Evolutionary conservation across 495 filamentous ascomycete species (phyloP).

Genomic region (Polyplosphaeria fusca): DNA sequence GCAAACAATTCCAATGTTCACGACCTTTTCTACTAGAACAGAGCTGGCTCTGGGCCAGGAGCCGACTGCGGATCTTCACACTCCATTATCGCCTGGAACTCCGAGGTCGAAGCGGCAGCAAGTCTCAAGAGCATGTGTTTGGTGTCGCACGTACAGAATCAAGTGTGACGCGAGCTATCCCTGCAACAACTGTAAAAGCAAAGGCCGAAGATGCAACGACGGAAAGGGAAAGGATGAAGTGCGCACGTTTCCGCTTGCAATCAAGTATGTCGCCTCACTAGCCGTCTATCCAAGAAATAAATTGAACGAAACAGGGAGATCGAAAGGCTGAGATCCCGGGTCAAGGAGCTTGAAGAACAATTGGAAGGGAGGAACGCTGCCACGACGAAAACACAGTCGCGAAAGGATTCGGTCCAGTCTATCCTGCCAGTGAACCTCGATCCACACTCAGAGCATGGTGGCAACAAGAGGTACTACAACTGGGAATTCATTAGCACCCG

Average conservation of each 20-base stretch:
- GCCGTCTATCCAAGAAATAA: no score
- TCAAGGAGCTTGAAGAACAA: slow-evolving; percentile 45
- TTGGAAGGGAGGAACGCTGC: slow-evolving; percentile 17
- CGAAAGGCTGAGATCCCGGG: slow-evolving; percentile 40
- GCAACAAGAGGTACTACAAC: slow-evolving; percentile 25
- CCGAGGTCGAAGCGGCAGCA: slow-evolving; percentile 40
- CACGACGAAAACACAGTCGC: background rate
- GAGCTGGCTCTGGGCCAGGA: background rate
- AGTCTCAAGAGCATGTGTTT: slow-evolving; percentile 50
- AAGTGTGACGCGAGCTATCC: slow-evolving; percentile 49
- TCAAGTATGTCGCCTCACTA: slow-evolving; percentile 22
- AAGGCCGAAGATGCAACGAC: slow-evolving; percentile 38
- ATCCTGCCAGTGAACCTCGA: slow-evolving; percentile 10
- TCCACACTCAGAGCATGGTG: slow-evolving; percentile 12
- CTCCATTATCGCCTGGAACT: background rate
- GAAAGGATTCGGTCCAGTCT: background rate
- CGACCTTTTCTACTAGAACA: slow-evolving; percentile 1
- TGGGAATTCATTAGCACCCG: slow-evolving; percentile 31
- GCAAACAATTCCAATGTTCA: slow-evolving; percentile 11
- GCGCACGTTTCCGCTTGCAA: slow-evolving; percentile 42
- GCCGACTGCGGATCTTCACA: background rate
- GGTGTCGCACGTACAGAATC: slow-evolving; percentile 48
- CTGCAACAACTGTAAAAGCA: slow-evolving; percentile 47
- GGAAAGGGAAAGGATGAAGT: slow-evolving; percentile 31
- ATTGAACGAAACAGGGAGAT: slow-evolving; percentile 49